Base-by-base conservation (phyloP, 106 monocot genomes). In the Hemerocallis citrina region DNA sequence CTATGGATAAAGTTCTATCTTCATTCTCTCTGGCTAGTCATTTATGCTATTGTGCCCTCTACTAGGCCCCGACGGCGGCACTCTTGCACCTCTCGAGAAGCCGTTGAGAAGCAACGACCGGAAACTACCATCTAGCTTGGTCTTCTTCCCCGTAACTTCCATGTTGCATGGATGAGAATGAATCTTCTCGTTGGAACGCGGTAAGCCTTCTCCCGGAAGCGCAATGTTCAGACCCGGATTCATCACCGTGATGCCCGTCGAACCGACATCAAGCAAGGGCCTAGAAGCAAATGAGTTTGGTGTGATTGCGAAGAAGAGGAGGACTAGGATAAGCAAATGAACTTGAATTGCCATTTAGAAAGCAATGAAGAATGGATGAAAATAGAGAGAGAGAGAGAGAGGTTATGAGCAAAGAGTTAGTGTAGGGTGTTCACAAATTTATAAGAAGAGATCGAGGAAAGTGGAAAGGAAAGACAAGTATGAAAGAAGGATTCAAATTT, bases 51-150 rank as follows among this genome's bases (percentile, higher is more conserved):
- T 62, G n/a, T 9, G 43, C 19, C 62, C 45, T 46, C 31, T 45
- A 19, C 62, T 62, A n/a, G 62, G 62, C 17, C 62, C 62, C 7
- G 62, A 62, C 17, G 62, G 62, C 16, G 44, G 44, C 25, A 46
- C 61, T 14, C 14, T 27, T 3, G 8, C 16, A 1, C 62, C 62
- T 22, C 62, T 30, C 15, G 62, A 45, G 4, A 62, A 31, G 20
- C 22, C 29, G 41, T 11, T 46, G 62, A 62, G 62, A 24, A 62
- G 17, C 17, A 62, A 31, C n/a, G 44, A 28, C n/a, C 62, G 28
- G 31, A 44, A 19, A 4, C 31, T 62, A 25, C 17, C 62, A 24
- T 28, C 62, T 6, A 28, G 3, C 39, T 16, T 43, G 12, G 3
- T 16, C 61, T 32, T 37, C 58, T 30, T 31, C 31, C 30, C 28